A percentile compares a stretch with the other conserved stretches of the same genome.
These are phyloP conservation scores for Dillenia turbinata DNA, from an alignment of 164 flowering plant genomes.

Conservation along the genomic window DNA sequence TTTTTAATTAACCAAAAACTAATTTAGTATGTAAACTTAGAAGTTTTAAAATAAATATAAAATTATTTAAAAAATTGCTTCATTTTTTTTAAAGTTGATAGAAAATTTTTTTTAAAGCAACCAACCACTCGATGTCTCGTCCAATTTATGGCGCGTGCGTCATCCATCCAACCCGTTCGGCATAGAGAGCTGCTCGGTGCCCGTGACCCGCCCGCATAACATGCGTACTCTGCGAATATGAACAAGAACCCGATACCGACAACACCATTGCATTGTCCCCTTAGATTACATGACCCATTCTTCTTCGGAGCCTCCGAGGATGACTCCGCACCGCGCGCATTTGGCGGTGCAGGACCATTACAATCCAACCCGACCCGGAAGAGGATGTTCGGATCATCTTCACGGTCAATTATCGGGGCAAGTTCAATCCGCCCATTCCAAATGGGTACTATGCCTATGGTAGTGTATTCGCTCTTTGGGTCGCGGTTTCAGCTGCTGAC, in stretches of 20 bases:
- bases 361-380: slow-evolving; percentile 22
- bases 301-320: slow-evolving; percentile 32
- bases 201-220: slow-evolving; percentile 31
- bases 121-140: slow-evolving; percentile 13
- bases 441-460: slow-evolving; percentile 44
- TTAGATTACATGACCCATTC: slow-evolving; percentile 25
- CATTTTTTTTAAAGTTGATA: no score
- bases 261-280: slow-evolving; percentile 8
- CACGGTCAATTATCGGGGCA: slow-evolving; percentile 28
- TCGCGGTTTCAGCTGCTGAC: slow-evolving; percentile 26
- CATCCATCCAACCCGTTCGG: slow-evolving; percentile 44
- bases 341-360: slow-evolving; percentile 39
- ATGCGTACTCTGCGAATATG: slow-evolving; percentile 34
- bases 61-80: no score
- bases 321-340: slow-evolving; percentile 28
- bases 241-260: slow-evolving; percentile 10
- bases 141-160: slow-evolving; percentile 40
- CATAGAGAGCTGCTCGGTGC: slow-evolving; percentile 34
- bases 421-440: slow-evolving; percentile 33
- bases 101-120: no score
- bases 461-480: slow-evolving; percentile 35
- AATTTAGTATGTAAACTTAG: slow-evolving; percentile 1
- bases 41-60: no score
- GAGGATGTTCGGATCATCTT: slow-evolving; percentile 35
- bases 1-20: no score